These are phyloP conservation scores for Penicillium verrucosum DNA, from an alignment of 2,329 filamentous ascomycete genomes.

Conservation along the genomic window DNA sequence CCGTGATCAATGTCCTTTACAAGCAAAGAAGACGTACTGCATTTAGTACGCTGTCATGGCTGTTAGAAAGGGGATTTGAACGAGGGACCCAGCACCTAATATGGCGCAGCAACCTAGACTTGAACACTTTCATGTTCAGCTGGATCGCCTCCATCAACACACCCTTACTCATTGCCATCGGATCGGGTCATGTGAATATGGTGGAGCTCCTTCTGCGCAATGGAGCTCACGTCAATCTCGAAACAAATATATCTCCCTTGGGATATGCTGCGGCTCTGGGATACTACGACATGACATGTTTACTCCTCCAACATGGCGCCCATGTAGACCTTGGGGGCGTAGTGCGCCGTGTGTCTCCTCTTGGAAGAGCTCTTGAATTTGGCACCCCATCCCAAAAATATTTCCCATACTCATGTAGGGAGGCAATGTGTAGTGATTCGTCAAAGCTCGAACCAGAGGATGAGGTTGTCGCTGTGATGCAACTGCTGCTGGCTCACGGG, in stretches of 20 bases:
- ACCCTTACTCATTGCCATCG: neutral
- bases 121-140: fast-evolving
- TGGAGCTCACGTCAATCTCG: neutral
- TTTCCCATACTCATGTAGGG: neutral
- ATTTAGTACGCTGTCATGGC: neutral
- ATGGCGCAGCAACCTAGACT: neutral
- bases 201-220: neutral
- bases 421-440: fast-evolving
- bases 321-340: neutral
- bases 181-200: neutral
- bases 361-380: neutral
- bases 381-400: neutral
- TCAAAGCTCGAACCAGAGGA: neutral
- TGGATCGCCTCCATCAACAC: fast-evolving
- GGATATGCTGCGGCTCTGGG: neutral
- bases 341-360: neutral
- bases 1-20: neutral
- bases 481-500: neutral
- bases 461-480: neutral
- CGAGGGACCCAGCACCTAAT: neutral
- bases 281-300: neutral
- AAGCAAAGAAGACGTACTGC: neutral
- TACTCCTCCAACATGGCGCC: neutral
- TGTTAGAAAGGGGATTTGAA: neutral
- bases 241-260: neutral